Evolutionary conservation across 208 protist species (phyloP), one percentile per base, ranked within the genome.

Genomic region (Trypanosoma cruzi): DNA sequence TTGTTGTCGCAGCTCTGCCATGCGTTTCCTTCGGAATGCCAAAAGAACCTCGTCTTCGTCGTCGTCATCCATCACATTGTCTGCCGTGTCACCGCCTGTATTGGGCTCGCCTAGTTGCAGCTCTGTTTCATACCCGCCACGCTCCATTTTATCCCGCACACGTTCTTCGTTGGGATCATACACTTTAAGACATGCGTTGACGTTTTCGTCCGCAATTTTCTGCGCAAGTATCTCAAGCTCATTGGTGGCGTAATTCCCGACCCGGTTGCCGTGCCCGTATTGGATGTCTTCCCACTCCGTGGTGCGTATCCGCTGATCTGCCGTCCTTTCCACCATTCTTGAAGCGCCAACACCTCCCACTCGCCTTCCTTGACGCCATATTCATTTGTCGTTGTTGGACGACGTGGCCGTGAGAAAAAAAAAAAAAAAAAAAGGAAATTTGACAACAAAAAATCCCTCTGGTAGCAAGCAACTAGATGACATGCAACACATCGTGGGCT

Each of bases 201-300:
- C 66, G 58, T 92, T 77, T 29, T 80, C 75, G n/a, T 97, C 87
- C 0, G 81, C 81, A 54, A 94, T 80, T 52, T 89, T 81, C 59
- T 97, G 93, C 8, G 88, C 83, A 4, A 96, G 68, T 31, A 97
- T 85, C 42, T 88, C 82, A 22, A 90, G 63, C 65, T 95, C 90
- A 58, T 94, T 82, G 5, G 84, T 92, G 14, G 81, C 75, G 68
- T 97, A 97, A 71, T 92, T 89, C 2, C 89, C 93, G 4, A 94
- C 86, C 16, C 82, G 79, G 68, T 97, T 97, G 58, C 93, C 93
- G 40, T 89, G 85, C 50, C 89, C 86, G 81, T 96, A 97, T 72
- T 97, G 93, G 50, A 96, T 70, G 67, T 97, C 93, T 70, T 97
- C 93, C 90, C 93, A 97, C 78, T 97, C 88, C 13, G 90, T 94